Evolutionary conservation across 2,329 filamentous ascomycete genomes (phyloP).

Genomic region (Cladosporium austrohemisphaericum): DNA sequence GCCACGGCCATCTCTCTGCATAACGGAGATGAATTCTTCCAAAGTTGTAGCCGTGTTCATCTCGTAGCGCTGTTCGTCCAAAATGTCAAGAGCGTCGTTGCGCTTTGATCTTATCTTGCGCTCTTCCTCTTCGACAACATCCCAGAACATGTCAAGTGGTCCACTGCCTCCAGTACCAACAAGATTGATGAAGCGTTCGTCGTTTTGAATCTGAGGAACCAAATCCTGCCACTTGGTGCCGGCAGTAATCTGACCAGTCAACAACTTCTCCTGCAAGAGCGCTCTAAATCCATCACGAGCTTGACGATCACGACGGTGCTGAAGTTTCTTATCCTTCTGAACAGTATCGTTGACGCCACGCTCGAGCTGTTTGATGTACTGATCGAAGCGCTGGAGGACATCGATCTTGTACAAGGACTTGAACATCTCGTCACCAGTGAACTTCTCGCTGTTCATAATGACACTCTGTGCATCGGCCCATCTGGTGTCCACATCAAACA

Average conservation of each 20-base stretch:
- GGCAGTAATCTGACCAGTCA: conserved; percentile 78
- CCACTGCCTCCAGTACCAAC: conserved; percentile 62
- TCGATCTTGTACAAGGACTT: conserved; percentile 81
- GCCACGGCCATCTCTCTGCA: conserved; percentile 78
- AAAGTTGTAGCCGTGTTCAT: conserved; percentile 80
- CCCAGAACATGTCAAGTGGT: conserved; percentile 92
- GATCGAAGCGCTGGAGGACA: conserved; percentile 87
- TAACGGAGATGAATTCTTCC: conserved; percentile 78
- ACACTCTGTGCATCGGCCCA: conserved; percentile 87
- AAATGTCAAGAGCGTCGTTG: conserved; percentile 31
- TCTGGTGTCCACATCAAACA: conserved; percentile 87
- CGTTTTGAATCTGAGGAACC: conserved; percentile 68
- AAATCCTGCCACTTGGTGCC: conserved; percentile 87
- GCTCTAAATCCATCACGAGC: conserved; percentile 76
- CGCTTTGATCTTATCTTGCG: conserved; percentile 42
- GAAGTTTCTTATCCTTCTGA: conserved; percentile 80
- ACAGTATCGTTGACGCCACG: conserved; percentile 85
- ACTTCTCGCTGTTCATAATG: conserved; percentile 72
- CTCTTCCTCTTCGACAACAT: conserved; percentile 90
- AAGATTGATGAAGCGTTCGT: conserved; percentile 79
- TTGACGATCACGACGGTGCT: conserved; percentile 77
- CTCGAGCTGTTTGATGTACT: conserved; percentile 89
- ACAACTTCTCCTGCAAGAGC: conserved; percentile 70
- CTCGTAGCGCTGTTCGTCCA: conserved; percentile 80
- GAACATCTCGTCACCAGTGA: conserved; percentile 81